Conservation (phyloP, 2,329 filamentous ascomycete genomes). For the Claviceps sp. region DNA sequence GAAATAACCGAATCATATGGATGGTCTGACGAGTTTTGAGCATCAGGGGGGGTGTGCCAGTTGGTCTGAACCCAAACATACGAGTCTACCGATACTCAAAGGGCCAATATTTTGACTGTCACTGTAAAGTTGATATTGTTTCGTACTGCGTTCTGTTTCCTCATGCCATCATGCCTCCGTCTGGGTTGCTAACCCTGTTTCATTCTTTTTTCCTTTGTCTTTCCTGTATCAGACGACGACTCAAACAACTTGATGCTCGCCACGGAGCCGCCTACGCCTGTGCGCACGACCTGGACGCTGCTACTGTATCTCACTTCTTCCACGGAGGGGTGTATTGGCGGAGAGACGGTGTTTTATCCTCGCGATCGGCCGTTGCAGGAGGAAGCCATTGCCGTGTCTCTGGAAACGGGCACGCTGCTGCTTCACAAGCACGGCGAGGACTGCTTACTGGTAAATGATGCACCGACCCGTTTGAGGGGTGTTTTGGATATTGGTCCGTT, state of each 20-base stretch:
- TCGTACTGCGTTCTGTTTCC: too few relatives aligned
- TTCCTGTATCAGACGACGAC: slow-evolving; percentile 59
- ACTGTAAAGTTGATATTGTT: slow-evolving; percentile 36
- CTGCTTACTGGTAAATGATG: slow-evolving; percentile 53
- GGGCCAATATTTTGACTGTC: slow-evolving; percentile 84
- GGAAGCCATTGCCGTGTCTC: slow-evolving; percentile 56
- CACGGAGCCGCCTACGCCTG: slow-evolving; percentile 16
- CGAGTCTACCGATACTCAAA: slow-evolving; percentile 75
- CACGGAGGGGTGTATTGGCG: slow-evolving; percentile 62
- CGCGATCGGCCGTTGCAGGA: slow-evolving; percentile 42
- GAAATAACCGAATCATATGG: background rate
- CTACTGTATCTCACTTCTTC: slow-evolving; percentile 74
- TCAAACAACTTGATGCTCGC: slow-evolving; percentile 56
- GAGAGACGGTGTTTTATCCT: slow-evolving; percentile 86
- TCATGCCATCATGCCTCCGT: background rate
- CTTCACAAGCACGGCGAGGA: slow-evolving; percentile 82
- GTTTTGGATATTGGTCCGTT: background rate
- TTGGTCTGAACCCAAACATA: slow-evolving; percentile 83
- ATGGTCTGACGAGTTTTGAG: background rate
- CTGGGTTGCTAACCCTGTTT: too few relatives aligned
- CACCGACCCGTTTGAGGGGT: too few relatives aligned
- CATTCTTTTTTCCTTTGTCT: background rate
- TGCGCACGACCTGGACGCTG: slow-evolving; percentile 74
- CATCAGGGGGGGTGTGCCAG: slow-evolving; percentile 64
- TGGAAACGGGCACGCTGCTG: slow-evolving; percentile 74